phyloP scores from a whole-genome alignment of 129 eudicot genomes.

The Flaveria trinervia region DNA sequence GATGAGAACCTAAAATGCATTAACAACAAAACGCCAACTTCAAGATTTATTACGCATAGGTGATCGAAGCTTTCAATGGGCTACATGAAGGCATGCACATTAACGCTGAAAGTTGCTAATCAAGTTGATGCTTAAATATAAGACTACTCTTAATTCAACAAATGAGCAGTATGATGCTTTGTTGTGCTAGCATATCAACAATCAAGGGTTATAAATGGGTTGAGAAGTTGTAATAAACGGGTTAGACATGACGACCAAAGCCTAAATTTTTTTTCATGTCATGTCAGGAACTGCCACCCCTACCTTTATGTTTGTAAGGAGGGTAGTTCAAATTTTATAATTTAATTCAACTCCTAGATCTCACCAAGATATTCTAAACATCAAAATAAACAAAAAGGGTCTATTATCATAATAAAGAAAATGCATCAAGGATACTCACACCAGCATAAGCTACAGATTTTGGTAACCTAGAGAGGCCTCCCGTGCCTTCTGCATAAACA shows the following conservation, averaged over 20 bases:
- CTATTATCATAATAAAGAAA: neutral
- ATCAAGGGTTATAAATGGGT: neutral
- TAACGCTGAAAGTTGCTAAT: neutral
- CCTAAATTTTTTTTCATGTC: neutral
- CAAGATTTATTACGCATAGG: neutral
- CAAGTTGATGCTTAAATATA: neutral
- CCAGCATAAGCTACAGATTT: constrained; percentile 65
- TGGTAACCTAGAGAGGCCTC: constrained; percentile 74
- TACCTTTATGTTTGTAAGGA: neutral
- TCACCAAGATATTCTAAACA: neutral
- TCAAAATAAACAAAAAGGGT: neutral
- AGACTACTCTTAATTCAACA: neutral
- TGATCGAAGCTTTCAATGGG: neutral
- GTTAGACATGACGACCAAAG: neutral
- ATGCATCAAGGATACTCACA: constrained; percentile 48
- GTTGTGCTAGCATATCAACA: neutral
- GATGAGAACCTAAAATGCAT: neutral
- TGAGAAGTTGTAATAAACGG: neutral
- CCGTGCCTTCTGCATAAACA: constrained; percentile 95
- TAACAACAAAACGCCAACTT: neutral
- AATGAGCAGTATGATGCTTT: neutral
- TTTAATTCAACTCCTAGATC: neutral
- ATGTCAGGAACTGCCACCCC: neutral
- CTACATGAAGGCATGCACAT: neutral
- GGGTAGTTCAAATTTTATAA: neutral